Evolutionary conservation across 176 grass and related monocot genomes (phyloP), one percentile per base, ranked within the genome.

Genomic region (Cymbopogon citratus): DNA sequence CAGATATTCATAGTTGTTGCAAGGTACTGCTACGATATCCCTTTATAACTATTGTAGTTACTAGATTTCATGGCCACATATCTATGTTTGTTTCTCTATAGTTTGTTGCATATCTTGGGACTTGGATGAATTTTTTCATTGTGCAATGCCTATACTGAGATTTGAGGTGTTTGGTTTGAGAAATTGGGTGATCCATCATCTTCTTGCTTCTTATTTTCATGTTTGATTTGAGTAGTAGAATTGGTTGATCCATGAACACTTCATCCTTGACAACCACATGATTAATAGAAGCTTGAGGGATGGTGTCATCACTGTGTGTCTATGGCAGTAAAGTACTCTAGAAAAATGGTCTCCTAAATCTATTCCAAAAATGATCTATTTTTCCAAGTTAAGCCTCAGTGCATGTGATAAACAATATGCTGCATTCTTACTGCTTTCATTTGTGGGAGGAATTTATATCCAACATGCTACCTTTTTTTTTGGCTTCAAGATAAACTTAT

Each of bases 1-100:
- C 69, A 99, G 96, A 90, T 98, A 78, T 98, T 98, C 85, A 98
- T 98, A 81, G 81, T 92, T 34, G 73, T 98, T 86, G 96, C 96
- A 74, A 92, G 96, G 96, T 98, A 98, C 66, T 89, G 52, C 28
- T 80, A 77, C 0, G 8, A 56, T 63, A 41, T 45, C 4, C 4
- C 61, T 84, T 63, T 44, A 39, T 31, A 65, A 68, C 51, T 75
- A n/a, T 77, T 44, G 2, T 73, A 71, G 6, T 66, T 66, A 38
- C 24, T 79, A 66, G 25, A 65, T 62, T 69, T 28, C 54, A 35
- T 67, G 49, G 54, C 57, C 5, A 16, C 14, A 69, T 73, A 56
- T 84, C 70, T 77, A 57, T 15, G 73, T 81, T 27, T 88, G 25
- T 44, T 45, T 69, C 16, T 80, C 18, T 12, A 21, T 68, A 71